A percentile compares a stretch with the other conserved stretches of the same genome.
These are phyloP conservation scores for Xylaria sp. DNA, from an alignment of 2,329 filamentous ascomycete species.

Conservation along the genomic window DNA sequence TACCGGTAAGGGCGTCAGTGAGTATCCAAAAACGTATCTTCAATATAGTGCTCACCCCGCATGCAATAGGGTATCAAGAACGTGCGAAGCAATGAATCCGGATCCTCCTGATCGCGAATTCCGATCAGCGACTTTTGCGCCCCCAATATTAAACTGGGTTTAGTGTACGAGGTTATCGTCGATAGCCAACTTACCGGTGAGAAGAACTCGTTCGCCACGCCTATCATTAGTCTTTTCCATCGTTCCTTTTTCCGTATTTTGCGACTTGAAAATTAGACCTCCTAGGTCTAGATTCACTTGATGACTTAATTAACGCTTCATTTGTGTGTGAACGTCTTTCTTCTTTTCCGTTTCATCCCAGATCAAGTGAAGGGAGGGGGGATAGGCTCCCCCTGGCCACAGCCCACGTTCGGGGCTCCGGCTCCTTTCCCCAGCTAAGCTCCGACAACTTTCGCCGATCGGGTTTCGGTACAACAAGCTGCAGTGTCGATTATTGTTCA, in stretches of 20 bases:
- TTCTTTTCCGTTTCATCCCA: background rate
- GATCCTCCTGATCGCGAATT: slow-evolving; percentile 56
- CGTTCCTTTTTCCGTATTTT: background rate
- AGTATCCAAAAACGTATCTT: slow-evolving; percentile 56
- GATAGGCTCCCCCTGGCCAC: background rate
- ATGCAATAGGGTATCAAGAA: slow-evolving; percentile 60
- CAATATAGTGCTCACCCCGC: slow-evolving; percentile 50
- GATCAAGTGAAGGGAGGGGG: slow-evolving; percentile 3
- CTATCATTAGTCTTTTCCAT: slow-evolving; percentile 8
- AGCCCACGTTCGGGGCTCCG: slow-evolving; percentile 25
- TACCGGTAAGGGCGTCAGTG: slow-evolving; percentile 37
- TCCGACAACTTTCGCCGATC: slow-evolving; percentile 15
- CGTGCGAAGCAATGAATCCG: slow-evolving; percentile 66
- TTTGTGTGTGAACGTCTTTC: background rate
- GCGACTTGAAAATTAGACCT: background rate
- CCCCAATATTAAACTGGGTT: background rate
- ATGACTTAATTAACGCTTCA: background rate
- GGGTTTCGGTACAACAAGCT: background rate
- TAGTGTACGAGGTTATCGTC: background rate
- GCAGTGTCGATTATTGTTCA: background rate
- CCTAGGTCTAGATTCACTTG: background rate
- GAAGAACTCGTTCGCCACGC: slow-evolving; percentile 42
- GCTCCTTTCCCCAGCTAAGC: slow-evolving; percentile 26
- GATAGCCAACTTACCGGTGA: slow-evolving; percentile 44
- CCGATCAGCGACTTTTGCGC: slow-evolving; percentile 2